phyloP scores from a whole-genome alignment of 345 rosid species.

The Clausena lansium region DNA sequence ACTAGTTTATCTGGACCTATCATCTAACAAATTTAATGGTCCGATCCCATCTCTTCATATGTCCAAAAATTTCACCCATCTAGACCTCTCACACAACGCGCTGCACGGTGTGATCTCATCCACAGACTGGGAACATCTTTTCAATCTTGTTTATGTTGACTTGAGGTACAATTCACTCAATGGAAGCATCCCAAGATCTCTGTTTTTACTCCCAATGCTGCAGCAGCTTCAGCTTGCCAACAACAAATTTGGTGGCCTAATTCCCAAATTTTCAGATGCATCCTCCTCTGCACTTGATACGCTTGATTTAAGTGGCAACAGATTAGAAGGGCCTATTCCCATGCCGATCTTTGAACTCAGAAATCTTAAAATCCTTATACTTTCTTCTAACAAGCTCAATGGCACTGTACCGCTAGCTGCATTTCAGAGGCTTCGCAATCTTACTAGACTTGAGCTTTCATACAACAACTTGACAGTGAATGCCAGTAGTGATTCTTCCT shows the following conservation, averaged over 20 bases:
- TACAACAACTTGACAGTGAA: constrained; percentile 33
- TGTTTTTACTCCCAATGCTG: constrained; percentile 20
- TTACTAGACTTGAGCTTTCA: constrained; percentile 38
- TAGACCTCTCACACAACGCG: constrained; percentile 30
- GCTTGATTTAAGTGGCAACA: constrained; percentile 41
- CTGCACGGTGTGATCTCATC: constrained; percentile 28
- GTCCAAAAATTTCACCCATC: constrained; percentile 19
- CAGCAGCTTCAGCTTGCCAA: constrained; percentile 13
- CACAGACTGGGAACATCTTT: constrained; percentile 21
- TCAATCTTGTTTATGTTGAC: constrained; percentile 30
- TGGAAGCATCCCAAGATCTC: constrained; percentile 34
- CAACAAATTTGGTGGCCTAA: constrained; percentile 29
- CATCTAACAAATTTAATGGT: constrained; percentile 28
- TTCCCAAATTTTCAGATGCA: neutral
- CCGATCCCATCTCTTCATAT: constrained; percentile 26
- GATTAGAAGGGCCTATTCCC: constrained; percentile 33
- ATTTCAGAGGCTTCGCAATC: constrained; percentile 23
- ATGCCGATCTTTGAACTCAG: neutral
- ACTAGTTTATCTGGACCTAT: constrained; percentile 31
- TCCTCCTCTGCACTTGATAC: constrained; percentile 15
- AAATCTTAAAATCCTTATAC: constrained; percentile 24
- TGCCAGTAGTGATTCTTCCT: neutral
- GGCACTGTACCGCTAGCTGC: constrained; percentile 22
- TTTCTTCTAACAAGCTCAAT: constrained; percentile 47
- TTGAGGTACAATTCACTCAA: constrained; percentile 23